Conservation (phyloP, 805 yeast species). For the Kodamaea hsintzibuensis region DNA sequence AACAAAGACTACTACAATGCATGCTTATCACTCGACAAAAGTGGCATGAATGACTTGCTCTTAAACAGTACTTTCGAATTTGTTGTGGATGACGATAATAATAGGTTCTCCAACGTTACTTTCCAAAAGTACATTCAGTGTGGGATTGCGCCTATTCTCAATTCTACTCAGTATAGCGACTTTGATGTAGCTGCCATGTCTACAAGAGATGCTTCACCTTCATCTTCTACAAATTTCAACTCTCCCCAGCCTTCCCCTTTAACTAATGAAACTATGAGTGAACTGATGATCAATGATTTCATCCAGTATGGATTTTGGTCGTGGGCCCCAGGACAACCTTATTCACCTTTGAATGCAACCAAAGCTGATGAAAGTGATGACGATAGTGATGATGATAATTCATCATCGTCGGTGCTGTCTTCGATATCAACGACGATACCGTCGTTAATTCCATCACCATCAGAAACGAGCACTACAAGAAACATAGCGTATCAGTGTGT, state of each 20-base stretch:
- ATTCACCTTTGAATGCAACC: slow-evolving; percentile 33
- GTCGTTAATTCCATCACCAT: not conserved
- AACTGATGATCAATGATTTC: slow-evolving; percentile 14
- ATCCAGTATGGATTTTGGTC: slow-evolving; percentile 58
- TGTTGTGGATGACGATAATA: slow-evolving; percentile 33
- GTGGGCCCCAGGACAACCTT: slow-evolving; percentile 67
- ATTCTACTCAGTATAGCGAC: slow-evolving; percentile 23
- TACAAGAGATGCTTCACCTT: not conserved
- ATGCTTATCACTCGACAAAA: not conserved
- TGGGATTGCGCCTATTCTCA: slow-evolving; percentile 70
- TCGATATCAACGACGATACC: not conserved
- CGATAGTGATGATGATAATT: slow-evolving; percentile 2
- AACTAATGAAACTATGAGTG: not conserved
- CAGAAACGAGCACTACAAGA: not conserved
- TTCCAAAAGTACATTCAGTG: slow-evolving; percentile 44
- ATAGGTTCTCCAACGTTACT: slow-evolving; percentile 39
- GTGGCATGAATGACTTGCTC: not conserved
- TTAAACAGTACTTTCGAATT: slow-evolving; percentile 15
- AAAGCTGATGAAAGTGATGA: not conserved
- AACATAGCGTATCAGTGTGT: slow-evolving; percentile 44
- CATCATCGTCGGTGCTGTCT: too few species aligned
- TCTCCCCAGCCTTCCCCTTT: not conserved
- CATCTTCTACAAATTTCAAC: not conserved
- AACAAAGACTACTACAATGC: not conserved
- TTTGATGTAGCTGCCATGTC: not conserved